phyloP scores from a whole-genome alignment of 192 early-diverging fungal genomes.

The Phlyctochytrium planicorne region DNA sequence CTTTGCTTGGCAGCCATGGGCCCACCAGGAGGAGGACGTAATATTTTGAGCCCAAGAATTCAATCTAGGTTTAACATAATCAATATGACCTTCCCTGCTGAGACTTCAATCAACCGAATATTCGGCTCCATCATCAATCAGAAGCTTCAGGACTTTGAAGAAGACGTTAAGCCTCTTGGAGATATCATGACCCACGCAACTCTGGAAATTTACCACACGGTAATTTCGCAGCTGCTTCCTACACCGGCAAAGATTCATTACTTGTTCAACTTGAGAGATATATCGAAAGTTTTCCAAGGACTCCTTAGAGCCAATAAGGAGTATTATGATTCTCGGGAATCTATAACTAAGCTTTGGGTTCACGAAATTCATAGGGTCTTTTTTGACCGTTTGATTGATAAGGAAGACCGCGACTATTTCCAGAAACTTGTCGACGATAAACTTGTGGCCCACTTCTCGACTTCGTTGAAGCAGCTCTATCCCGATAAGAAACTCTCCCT shows the following conservation, averaged over 20 bases:
- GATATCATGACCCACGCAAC: constrained; percentile 55
- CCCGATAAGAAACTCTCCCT: constrained; percentile 48
- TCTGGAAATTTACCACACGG: constrained; percentile 56
- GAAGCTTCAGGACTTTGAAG: constrained; percentile 55
- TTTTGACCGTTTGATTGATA: constrained; percentile 52
- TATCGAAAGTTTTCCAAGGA: constrained; percentile 64
- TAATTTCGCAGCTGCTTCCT: constrained; percentile 51
- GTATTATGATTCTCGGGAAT: constrained; percentile 53
- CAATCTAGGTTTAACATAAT: constrained; percentile 57
- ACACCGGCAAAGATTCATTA: constrained; percentile 64
- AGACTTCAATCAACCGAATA: constrained; percentile 47
- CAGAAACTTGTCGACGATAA: constrained; percentile 56
- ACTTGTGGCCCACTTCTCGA: constrained; percentile 44
- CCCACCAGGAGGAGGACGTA: constrained; percentile 61
- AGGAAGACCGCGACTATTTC: constrained; percentile 50
- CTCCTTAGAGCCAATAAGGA: constrained; percentile 52
- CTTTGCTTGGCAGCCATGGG: constrained; percentile 54
- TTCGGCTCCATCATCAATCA: constrained; percentile 59
- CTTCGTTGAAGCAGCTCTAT: constrained; percentile 46
- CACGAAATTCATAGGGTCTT: constrained; percentile 58
- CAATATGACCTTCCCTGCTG: constrained; percentile 58
- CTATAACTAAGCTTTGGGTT: constrained; percentile 54
- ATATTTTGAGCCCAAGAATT: constrained; percentile 50
- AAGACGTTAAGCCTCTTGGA: constrained; percentile 54
- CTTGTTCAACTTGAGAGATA: constrained; percentile 60